phyloP scores from a whole-genome alignment of 257 asterid genomes.

The Avicennia marina region DNA sequence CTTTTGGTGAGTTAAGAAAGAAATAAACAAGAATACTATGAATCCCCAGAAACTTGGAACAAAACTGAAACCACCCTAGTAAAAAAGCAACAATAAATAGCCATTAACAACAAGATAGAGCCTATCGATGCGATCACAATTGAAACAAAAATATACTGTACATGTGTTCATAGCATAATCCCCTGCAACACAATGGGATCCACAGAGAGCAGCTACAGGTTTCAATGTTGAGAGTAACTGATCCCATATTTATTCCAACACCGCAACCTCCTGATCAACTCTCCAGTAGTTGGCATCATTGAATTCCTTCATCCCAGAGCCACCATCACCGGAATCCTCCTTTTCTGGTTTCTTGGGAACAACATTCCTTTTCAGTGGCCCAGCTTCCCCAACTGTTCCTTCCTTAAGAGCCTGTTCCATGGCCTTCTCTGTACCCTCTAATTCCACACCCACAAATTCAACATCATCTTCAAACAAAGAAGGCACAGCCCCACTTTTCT shows the following conservation, averaged over 20 bases:
- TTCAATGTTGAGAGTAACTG: background rate
- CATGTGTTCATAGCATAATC: constrained; percentile 15
- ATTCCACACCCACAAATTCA: constrained; percentile 93
- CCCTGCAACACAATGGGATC: constrained; percentile 12
- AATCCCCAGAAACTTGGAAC: background rate
- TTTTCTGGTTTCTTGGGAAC: constrained; percentile 37
- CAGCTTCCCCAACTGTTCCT: constrained; percentile 73
- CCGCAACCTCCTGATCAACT: constrained; percentile 69
- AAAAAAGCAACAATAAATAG: constrained; percentile 25
- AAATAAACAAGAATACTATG: background rate
- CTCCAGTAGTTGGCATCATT: constrained; percentile 75
- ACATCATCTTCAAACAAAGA: constrained; percentile 66
- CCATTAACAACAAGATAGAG: constrained; percentile 23
- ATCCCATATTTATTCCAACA: constrained; percentile 35
- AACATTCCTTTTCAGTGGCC: constrained; percentile 41
- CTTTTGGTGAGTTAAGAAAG: background rate
- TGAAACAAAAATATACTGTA: constrained; percentile 37
- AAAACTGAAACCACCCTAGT: background rate
- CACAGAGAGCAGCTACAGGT: constrained; percentile 11
- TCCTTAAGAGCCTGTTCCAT: constrained; percentile 69
- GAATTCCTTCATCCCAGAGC: constrained; percentile 44
- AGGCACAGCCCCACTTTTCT: constrained; percentile 46
- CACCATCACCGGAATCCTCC: constrained; percentile 41
- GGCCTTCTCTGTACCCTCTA: constrained; percentile 75
- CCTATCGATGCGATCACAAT: constrained; percentile 26